Percentiles rank a stretch among this genome's conserved stretches.
phyloP scores from a whole-genome alignment of 73 alveolate species.

The Effrenium voratum region DNA sequence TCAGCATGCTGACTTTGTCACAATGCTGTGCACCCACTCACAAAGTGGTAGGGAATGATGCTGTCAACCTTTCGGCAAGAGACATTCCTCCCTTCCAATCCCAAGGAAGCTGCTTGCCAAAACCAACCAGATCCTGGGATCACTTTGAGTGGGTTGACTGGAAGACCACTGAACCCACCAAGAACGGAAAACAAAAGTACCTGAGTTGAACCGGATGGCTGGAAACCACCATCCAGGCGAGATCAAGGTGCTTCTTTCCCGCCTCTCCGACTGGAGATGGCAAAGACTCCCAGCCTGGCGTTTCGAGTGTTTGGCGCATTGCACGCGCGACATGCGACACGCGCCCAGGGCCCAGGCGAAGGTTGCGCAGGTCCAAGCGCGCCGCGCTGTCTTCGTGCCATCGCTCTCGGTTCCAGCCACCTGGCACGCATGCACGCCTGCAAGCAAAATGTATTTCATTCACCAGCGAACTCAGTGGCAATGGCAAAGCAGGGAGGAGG shows the following conservation, averaged over 20 bases:
- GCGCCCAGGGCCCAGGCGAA: not conserved
- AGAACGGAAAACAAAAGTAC: too few relatives aligned
- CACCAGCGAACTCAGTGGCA: not conserved
- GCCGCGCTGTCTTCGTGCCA: conserved; percentile 92
- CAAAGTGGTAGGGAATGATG: conserved; percentile 87
- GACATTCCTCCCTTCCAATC: too few relatives aligned
- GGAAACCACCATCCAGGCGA: too few relatives aligned
- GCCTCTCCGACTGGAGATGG: conserved; percentile 75
- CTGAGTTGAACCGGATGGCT: too few relatives aligned
- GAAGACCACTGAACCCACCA: too few relatives aligned
- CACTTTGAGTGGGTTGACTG: too few relatives aligned
- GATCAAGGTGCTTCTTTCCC: not conserved
- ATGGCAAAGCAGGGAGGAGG: not conserved
- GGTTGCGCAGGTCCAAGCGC: conserved; percentile 70
- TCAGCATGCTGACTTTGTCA: too few relatives aligned
- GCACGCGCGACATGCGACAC: not conserved
- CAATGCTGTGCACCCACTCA: conserved; percentile 87
- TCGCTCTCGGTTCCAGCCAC: conserved; percentile 89
- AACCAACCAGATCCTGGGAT: too few relatives aligned
- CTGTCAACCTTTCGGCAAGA: conserved; percentile 63
- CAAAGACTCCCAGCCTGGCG: conserved; percentile 68
- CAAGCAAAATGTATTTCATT: not conserved
- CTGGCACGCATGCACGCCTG: not conserved
- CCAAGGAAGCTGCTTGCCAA: too few relatives aligned
- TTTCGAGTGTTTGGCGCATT: not conserved